Conservation (phyloP, 139 green algal genomes). For the Chlamydomonas sphaeroides region DNA sequence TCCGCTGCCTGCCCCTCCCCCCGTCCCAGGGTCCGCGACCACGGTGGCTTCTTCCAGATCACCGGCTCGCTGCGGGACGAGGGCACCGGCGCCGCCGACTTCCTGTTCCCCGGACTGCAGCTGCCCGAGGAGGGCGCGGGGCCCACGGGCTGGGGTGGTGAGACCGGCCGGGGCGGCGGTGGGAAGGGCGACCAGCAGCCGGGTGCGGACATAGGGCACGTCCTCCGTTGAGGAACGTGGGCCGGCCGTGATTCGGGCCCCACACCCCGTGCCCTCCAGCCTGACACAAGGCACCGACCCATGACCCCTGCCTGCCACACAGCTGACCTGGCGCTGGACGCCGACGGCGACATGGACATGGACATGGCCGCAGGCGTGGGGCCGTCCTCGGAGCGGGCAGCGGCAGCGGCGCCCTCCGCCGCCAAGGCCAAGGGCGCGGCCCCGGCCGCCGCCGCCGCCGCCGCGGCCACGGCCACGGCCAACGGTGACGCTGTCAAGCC, state of each 20-base stretch:
- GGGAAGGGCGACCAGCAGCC: too few relatives aligned
- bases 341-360: background rate
- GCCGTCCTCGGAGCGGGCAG: background rate
- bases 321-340: background rate
- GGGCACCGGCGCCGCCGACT: slow-evolving; percentile 9
- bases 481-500: background rate
- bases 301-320: background rate
- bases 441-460: background rate
- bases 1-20: background rate
- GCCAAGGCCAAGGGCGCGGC: background rate
- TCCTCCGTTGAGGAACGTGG: too few relatives aligned
- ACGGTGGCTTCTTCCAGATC: slow-evolving; percentile 29
- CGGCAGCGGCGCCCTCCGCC: background rate
- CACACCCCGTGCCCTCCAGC: too few relatives aligned
- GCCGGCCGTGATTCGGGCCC: too few relatives aligned
- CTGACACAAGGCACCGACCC: background rate
- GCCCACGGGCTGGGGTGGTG: background rate
- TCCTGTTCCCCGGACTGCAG: slow-evolving; percentile 10
- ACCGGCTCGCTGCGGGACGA: background rate
- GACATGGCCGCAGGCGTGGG: background rate
- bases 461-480: background rate
- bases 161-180: background rate
- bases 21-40: background rate
- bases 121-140: background rate
- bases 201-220: too few relatives aligned